Percentiles rank a stretch among this genome's conserved stretches.
Evolutionary conservation across 2,329 filamentous ascomycete species (phyloP).

Genomic region (Tolypocladium nubicola): DNA sequence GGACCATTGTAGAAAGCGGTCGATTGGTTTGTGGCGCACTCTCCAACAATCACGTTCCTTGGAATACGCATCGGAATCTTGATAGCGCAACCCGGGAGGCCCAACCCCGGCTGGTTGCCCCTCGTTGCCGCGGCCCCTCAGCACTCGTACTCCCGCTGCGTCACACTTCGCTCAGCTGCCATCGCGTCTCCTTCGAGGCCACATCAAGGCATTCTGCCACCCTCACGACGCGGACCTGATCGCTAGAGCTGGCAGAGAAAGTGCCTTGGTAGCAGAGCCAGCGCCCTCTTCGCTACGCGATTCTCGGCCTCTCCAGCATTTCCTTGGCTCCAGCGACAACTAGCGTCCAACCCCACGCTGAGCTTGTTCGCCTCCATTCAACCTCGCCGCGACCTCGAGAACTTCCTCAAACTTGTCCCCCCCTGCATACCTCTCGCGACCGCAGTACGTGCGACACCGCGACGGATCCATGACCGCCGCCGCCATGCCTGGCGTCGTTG

Average conservation of each 20-base stretch:
- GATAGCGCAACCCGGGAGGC: neutral
- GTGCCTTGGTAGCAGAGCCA: neutral
- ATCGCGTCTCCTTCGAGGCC: neutral
- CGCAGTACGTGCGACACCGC: neutral
- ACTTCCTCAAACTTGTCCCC: neutral
- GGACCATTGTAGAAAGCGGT: neutral
- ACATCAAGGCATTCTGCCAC: neutral
- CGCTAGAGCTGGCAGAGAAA: neutral
- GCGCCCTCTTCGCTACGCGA: neutral
- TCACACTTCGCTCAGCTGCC: neutral
- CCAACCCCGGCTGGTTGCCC: neutral
- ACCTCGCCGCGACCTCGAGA: neutral
- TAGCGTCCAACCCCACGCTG: neutral
- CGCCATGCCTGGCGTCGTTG: conserved; percentile 22
- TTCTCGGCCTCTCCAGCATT: neutral
- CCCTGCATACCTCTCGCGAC: neutral
- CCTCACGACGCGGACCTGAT: neutral
- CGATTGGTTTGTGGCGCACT: neutral
- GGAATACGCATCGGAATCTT: neutral
- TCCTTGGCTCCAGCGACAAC: neutral
- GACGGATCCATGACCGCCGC: neutral
- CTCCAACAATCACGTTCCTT: neutral
- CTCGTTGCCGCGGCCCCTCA: neutral
- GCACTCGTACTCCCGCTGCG: neutral
- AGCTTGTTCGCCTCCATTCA: neutral